Conservation (phyloP, 1,284 basidiomycete species). For the Ganoderma sinense region DNA sequence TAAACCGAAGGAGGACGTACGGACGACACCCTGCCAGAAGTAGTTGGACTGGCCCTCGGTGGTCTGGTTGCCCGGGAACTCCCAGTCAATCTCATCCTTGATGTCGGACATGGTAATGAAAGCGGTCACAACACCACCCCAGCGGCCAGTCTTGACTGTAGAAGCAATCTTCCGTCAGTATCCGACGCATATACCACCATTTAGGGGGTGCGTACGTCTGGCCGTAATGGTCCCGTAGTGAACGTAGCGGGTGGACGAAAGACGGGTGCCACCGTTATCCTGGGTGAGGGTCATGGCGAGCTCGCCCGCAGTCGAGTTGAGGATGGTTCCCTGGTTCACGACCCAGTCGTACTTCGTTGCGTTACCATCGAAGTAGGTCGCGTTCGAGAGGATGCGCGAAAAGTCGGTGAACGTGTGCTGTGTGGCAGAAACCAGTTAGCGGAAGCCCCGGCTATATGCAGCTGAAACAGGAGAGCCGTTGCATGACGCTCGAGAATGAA, state of each 20-base stretch:
- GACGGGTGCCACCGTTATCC: slow-evolving; percentile 73
- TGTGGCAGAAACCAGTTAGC: background rate
- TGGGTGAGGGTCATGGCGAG: slow-evolving; percentile 72
- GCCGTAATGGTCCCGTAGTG: slow-evolving; percentile 84
- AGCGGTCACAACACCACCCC: slow-evolving; percentile 81
- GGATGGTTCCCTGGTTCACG: slow-evolving; percentile 71
- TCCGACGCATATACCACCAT: background rate
- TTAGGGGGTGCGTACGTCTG: slow-evolving; percentile 51
- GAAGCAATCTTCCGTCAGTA: background rate
- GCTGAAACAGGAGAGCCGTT: background rate
- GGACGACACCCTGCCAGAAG: slow-evolving; percentile 81
- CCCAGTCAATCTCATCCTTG: slow-evolving; percentile 91
- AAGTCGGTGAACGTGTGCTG: slow-evolving; percentile 73
- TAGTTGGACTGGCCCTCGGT: slow-evolving; percentile 78
- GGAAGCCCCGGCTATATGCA: background rate
- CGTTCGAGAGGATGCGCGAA: slow-evolving; percentile 70
- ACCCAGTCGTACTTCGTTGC: slow-evolving; percentile 76
- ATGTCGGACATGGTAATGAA: slow-evolving; percentile 88
- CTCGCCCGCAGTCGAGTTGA: slow-evolving; percentile 69
- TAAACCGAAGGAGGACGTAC: slow-evolving; percentile 50
- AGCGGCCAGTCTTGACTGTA: slow-evolving; percentile 73
- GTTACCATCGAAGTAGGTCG: slow-evolving; percentile 77
- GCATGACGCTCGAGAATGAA: background rate
- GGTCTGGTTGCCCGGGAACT: slow-evolving; percentile 71
- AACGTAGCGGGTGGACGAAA: slow-evolving; percentile 83